Conservation (phyloP, 208 protist genomes). For the Strigomonas culicis region DNA sequence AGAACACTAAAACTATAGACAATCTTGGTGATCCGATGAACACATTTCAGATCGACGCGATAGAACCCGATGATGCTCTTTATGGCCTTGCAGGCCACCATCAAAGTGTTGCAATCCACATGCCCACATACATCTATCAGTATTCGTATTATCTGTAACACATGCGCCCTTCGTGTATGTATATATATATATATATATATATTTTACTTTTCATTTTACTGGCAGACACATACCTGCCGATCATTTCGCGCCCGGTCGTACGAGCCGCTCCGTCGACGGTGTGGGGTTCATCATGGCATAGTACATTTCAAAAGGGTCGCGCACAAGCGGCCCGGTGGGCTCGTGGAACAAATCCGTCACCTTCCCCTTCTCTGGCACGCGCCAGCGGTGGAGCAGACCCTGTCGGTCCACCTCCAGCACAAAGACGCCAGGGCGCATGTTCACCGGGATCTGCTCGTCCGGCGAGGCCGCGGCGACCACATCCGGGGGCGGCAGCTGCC, state of each 20-base stretch:
- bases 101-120: too few relatives aligned
- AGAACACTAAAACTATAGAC: too few relatives aligned
- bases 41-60: too few relatives aligned
- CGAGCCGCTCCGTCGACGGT: slow-evolving; percentile 42
- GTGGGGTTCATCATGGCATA: slow-evolving; percentile 84
- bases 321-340: slow-evolving; percentile 55
- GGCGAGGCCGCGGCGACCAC: neutral
- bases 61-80: too few relatives aligned
- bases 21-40: too few relatives aligned
- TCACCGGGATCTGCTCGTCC: slow-evolving; percentile 3
- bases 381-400: slow-evolving; percentile 22
- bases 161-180: too few relatives aligned
- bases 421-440: slow-evolving; percentile 36
- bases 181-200: neutral
- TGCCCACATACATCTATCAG: too few relatives aligned
- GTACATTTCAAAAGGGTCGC: slow-evolving; percentile 81
- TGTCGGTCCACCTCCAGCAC: slow-evolving; percentile 65
- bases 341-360: slow-evolving; percentile 48
- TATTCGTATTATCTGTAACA: too few relatives aligned
- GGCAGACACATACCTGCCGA: too few relatives aligned
- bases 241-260: slow-evolving; percentile 14
- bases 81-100: too few relatives aligned
- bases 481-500: slow-evolving; percentile 7
- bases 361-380: slow-evolving; percentile 23
- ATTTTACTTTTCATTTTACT: neutral